A percentile compares a stretch with the other conserved stretches of the same genome.
These are phyloP conservation scores for Cytospora piceae DNA, from an alignment of 2,329 filamentous ascomycete species.

Conservation along the genomic window DNA sequence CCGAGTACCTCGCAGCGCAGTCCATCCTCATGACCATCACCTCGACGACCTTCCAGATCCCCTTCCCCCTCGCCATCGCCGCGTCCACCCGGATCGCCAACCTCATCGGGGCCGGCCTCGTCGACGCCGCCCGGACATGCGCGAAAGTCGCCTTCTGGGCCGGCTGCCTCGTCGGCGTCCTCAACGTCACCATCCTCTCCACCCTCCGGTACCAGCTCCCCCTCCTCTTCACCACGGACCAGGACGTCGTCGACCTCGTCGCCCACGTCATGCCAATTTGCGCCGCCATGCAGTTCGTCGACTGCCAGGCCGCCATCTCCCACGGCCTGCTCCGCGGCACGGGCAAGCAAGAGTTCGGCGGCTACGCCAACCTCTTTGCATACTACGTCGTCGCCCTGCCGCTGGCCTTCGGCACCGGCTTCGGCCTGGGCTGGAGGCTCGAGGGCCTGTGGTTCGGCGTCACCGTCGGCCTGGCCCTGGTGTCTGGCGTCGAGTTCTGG, in stretches of 20 bases:
- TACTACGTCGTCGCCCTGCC: constrained; percentile 90
- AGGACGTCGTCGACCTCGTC: constrained; percentile 70
- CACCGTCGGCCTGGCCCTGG: constrained; percentile 70
- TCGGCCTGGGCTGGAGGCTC: constrained; percentile 76
- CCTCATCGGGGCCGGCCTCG: constrained; percentile 83
- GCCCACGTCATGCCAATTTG: constrained; percentile 76
- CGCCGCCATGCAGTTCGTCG: constrained; percentile 88
- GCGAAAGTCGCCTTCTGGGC: constrained; percentile 75
- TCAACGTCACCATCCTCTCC: constrained; percentile 75
- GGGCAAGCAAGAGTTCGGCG: constrained; percentile 86
- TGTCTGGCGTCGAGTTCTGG: constrained; percentile 56
- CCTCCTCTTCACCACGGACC: constrained; percentile 75
- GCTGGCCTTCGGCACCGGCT: constrained; percentile 76
- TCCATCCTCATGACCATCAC: constrained; percentile 80
- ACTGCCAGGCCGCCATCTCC: constrained; percentile 76
- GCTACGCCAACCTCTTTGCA: constrained; percentile 82
- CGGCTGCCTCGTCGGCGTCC: constrained; percentile 71
- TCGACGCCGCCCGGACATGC: constrained; percentile 77
- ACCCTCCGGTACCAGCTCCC: constrained; percentile 74
- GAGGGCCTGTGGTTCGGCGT: constrained; percentile 82
- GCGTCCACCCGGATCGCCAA: constrained; percentile 89
- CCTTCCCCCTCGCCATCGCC: constrained; percentile 89
- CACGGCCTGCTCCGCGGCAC: constrained; percentile 87
- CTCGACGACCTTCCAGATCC: constrained; percentile 84
- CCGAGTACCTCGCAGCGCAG: constrained; percentile 82